These are phyloP conservation scores for Microbotryomycetes sp. DNA, from an alignment of 1,284 basidiomycete species.

Conservation along the genomic window DNA sequence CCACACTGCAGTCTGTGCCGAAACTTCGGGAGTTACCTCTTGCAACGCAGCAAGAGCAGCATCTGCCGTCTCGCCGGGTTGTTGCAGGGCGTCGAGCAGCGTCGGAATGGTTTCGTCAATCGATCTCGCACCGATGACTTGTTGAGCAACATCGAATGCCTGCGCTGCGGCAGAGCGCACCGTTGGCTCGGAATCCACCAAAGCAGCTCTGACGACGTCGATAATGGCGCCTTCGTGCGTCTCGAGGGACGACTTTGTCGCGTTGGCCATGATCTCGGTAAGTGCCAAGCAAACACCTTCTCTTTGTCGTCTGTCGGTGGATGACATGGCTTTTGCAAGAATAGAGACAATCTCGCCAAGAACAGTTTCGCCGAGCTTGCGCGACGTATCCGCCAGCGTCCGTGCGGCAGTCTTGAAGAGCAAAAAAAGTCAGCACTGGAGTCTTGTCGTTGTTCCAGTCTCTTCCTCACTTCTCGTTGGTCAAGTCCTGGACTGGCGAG, in stretches of 20 bases:
- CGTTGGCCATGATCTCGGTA: slow-evolving; percentile 82
- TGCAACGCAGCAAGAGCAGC: slow-evolving; percentile 84
- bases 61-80: slow-evolving; percentile 81
- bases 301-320: slow-evolving; percentile 64
- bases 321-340: slow-evolving; percentile 43
- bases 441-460: no score
- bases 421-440: neutral
- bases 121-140: slow-evolving; percentile 78
- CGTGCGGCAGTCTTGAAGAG: slow-evolving; percentile 60
- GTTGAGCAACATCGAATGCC: slow-evolving; percentile 89
- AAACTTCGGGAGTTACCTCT: slow-evolving; percentile 54
- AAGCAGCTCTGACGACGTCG: slow-evolving; percentile 66
- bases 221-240: slow-evolving; percentile 88
- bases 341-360: slow-evolving; percentile 56
- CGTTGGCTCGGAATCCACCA: slow-evolving; percentile 78
- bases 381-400: slow-evolving; percentile 79
- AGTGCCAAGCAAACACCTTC: slow-evolving; percentile 84
- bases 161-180: slow-evolving; percentile 90
- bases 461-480: slow-evolving; percentile 74
- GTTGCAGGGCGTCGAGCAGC: slow-evolving; percentile 80
- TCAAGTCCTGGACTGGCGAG: slow-evolving; percentile 73
- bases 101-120: slow-evolving; percentile 97
- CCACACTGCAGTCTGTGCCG: neutral
- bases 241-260: slow-evolving; percentile 77
- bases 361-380: slow-evolving; percentile 92